phyloP scores from a whole-genome alignment of 2,329 filamentous ascomycete species.

The Mariannaea elegans region DNA sequence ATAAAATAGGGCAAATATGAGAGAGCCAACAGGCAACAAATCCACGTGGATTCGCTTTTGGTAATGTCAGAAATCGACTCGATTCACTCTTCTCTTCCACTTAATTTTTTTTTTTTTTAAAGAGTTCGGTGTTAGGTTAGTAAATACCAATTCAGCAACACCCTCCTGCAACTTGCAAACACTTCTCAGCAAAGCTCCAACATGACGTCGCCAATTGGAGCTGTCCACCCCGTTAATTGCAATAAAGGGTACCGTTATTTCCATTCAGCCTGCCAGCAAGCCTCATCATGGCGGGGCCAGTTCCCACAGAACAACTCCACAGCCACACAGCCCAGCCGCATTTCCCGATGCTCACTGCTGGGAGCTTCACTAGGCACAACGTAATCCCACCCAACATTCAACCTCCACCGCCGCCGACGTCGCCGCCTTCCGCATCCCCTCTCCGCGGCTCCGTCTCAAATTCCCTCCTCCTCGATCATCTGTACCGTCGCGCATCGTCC shows the following conservation, averaged over 20 bases:
- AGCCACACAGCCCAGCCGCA: conserved; percentile 37
- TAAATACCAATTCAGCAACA: background rate
- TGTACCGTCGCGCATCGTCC: conserved; percentile 30
- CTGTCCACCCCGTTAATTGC: conserved; percentile 20
- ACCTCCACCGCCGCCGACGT: conserved; percentile 33
- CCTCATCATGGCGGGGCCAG: conserved; percentile 34
- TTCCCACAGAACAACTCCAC: conserved; percentile 24
- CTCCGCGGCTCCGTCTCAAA: conserved; percentile 26
- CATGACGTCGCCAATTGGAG: conserved; percentile 15
- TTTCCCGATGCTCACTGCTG: conserved; percentile 23
- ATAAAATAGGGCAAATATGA: too few species aligned
- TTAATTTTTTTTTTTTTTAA: too few species aligned
- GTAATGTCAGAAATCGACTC: too few species aligned
- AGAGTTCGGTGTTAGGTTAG: too few species aligned
- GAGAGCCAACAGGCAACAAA: too few species aligned
- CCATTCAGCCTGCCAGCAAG: conserved; percentile 13
- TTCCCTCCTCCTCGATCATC: conserved; percentile 17
- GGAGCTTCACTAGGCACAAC: conserved; percentile 42
- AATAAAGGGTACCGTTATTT: conserved; percentile 5
- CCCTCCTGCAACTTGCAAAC: background rate
- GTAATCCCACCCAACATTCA: conserved; percentile 38
- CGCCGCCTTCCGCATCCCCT: conserved; percentile 32
- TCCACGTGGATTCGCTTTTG: too few species aligned
- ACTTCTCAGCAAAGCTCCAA: background rate
- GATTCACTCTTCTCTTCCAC: too few species aligned